These are phyloP conservation scores for Aurantiochytrium sp. DNA, from an alignment of 108 stramenopile species.

Conservation along the genomic window DNA sequence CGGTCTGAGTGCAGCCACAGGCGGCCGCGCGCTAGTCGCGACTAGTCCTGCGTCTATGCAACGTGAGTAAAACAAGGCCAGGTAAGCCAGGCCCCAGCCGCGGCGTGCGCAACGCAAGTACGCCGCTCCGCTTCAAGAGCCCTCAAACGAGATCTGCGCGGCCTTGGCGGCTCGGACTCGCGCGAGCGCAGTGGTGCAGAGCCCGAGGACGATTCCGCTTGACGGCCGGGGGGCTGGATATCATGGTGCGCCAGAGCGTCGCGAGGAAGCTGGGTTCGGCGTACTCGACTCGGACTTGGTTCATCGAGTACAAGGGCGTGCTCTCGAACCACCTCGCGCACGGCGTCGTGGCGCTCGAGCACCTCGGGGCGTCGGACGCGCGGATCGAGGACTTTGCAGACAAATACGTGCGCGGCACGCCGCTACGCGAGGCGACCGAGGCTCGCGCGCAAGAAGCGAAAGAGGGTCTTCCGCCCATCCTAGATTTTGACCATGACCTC, in stretches of 20 bases:
- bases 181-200: too few relatives aligned
- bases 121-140: background rate
- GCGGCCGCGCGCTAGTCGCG: background rate
- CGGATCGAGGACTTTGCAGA: background rate
- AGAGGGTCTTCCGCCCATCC: background rate
- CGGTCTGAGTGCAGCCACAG: background rate
- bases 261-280: background rate
- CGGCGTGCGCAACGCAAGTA: background rate
- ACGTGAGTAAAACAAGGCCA: too few relatives aligned
- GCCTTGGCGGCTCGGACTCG: too few relatives aligned
- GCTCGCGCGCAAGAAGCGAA: background rate
- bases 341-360: constrained; percentile 4
- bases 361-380: background rate
- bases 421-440: background rate
- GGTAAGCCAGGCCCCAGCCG: too few relatives aligned
- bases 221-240: too few relatives aligned
- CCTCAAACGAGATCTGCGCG: too few relatives aligned
- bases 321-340: constrained; percentile 13
- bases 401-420: background rate
- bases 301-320: background rate
- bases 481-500: background rate
- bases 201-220: too few relatives aligned
- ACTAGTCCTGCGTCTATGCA: too few relatives aligned
- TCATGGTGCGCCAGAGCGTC: constrained; percentile 2
- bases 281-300: background rate